Conservation (phyloP, 495 filamentous ascomycete species). For the Lasiosphaeriaceae sp. region DNA sequence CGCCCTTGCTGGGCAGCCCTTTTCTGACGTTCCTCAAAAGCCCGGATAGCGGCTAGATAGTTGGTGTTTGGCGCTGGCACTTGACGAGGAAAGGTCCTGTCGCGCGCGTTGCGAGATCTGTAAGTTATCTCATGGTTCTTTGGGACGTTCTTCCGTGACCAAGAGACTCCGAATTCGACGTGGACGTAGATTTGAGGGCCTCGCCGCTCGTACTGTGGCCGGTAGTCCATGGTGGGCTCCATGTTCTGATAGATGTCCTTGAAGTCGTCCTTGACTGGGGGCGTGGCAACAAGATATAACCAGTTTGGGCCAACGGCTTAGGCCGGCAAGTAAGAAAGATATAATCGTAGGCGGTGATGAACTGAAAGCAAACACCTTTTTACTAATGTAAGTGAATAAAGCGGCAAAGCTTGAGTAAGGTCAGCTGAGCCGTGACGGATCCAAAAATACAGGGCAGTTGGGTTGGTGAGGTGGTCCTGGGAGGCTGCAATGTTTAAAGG, state of each 20-base stretch:
- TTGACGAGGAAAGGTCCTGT: slow-evolving; percentile 39
- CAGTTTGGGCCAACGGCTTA: neutral
- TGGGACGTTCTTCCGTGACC: slow-evolving; percentile 32
- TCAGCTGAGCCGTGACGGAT: slow-evolving; percentile 6
- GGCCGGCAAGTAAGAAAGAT: neutral
- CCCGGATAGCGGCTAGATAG: slow-evolving; percentile 33
- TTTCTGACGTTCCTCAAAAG: slow-evolving; percentile 28
- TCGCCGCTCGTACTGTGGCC: slow-evolving; percentile 16
- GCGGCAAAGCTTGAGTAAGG: slow-evolving; percentile 3
- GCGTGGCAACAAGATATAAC: slow-evolving; percentile 3
- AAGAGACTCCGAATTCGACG: slow-evolving; percentile 44
- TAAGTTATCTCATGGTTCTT: slow-evolving; percentile 42
- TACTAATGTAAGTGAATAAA: neutral
- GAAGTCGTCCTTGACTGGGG: neutral
- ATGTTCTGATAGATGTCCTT: slow-evolving; percentile 16
- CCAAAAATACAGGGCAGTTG: neutral
- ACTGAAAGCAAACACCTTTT: no score
- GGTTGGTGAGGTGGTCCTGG: neutral
- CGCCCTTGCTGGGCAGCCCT: slow-evolving; percentile 5
- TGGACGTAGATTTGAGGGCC: slow-evolving; percentile 44
- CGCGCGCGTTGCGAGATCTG: slow-evolving; percentile 37
- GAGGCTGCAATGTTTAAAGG: slow-evolving; percentile 11
- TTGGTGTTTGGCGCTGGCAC: slow-evolving; percentile 40
- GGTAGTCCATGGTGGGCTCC: slow-evolving; percentile 27
- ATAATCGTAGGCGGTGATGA: no score